Base-by-base conservation (phyloP, 495 filamentous ascomycete species). In the Gamarada debralockiae region DNA sequence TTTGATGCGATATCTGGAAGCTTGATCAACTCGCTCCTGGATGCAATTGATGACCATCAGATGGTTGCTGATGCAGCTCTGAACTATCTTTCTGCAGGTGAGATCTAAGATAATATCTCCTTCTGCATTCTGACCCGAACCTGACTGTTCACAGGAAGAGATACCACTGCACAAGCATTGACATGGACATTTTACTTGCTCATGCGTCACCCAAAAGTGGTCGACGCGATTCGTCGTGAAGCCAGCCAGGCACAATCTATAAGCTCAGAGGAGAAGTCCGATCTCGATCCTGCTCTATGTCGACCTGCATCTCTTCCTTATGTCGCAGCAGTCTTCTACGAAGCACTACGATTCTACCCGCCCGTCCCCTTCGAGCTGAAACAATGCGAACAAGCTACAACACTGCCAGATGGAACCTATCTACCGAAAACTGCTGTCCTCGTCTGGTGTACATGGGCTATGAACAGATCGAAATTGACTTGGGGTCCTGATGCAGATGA, bases 291-390 rank as follows among this genome's bases (percentile, higher is more conserved):
- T 0, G 62, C 67, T 15, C 21, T 63, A 18, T 72, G 81, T 46
- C 67, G 67, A 2, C 70, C 77, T 0, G 15, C 58, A 13, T 53
- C 66, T 10, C 57, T 80, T 39, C 79, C 79, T 3, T 83, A 80
- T 62, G 70, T 72, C 23, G 72, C 73, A 53, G 76, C 80, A 24
- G 73, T 78, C 5, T 82, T 83, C 59, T 76, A 80, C 55, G 80
- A 84, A 49, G 57, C 69, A 10, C 62, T 84, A 0, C 71, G 80
- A 0, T 58, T 83, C 3, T 82, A 75, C 52, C 80, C 80, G 14
- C 80, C 80, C 3, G 78, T 84, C 33, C 80, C 80, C 4, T 78
- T 83, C 47, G 80, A 84, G 57, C 75, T 84, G 43, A 77, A 80
- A 53, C 77, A 83, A 59, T 73, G 69, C 60, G 70, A 71, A 15